Evolutionary conservation across 768 basidiomycete genomes (phyloP).

Genomic region (Phylloporus sp.): DNA sequence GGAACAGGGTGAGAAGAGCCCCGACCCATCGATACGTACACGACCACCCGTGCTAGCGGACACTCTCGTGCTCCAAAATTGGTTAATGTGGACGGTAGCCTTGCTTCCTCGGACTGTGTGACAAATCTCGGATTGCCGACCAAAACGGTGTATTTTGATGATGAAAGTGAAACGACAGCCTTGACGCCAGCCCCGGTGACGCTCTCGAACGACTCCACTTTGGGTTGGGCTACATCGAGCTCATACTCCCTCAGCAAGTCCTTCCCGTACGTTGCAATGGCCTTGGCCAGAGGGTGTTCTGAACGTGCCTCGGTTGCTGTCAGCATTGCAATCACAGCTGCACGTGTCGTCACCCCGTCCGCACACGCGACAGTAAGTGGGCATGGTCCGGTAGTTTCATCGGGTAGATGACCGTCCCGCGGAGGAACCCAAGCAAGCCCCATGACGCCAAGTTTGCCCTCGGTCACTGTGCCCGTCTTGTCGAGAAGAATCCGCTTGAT

Average conservation of each 20-base stretch:
- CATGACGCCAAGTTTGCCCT: slow-evolving; percentile 85
- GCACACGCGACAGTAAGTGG: slow-evolving; percentile 36
- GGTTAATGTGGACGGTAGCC: slow-evolving; percentile 55
- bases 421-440: slow-evolving; percentile 69
- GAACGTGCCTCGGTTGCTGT: slow-evolving; percentile 85
- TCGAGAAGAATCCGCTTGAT: slow-evolving; percentile 84
- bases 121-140: slow-evolving; percentile 78
- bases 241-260: slow-evolving; percentile 45
- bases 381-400: slow-evolving; percentile 8
- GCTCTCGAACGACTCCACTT: slow-evolving; percentile 75
- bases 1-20: slow-evolving; percentile 43
- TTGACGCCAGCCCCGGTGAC: slow-evolving; percentile 86
- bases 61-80: slow-evolving; percentile 70
- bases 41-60: slow-evolving; percentile 71
- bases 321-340: slow-evolving; percentile 71
- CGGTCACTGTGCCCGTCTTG: slow-evolving; percentile 96
- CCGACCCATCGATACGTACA: slow-evolving; percentile 69
- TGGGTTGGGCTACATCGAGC: slow-evolving; percentile 44
- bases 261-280: slow-evolving; percentile 80
- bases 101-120: slow-evolving; percentile 44
- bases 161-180: slow-evolving; percentile 54
- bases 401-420: slow-evolving; percentile 17
- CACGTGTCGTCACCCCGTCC: slow-evolving; percentile 57
- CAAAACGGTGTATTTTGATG: slow-evolving; percentile 52
- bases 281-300: slow-evolving; percentile 94